Conservation (phyloP, 129 eudicot genomes). For the Arctium lappa region DNA sequence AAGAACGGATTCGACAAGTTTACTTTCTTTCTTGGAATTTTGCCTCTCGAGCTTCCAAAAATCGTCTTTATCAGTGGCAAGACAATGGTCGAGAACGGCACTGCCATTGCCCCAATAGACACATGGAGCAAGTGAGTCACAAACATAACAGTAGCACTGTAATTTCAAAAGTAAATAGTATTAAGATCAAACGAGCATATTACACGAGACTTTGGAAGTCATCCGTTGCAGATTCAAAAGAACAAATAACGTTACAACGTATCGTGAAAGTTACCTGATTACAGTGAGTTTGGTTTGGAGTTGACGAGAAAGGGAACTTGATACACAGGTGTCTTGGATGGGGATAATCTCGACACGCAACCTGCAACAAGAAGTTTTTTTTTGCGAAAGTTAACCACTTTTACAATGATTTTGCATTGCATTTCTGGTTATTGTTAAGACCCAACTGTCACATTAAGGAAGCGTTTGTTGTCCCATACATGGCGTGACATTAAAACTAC, state of each 20-base stretch:
- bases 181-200: neutral
- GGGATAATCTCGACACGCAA: slow-evolving; percentile 93
- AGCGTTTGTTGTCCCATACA: no score
- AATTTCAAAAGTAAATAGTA: slow-evolving; percentile 3
- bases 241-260: neutral
- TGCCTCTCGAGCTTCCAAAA: slow-evolving; percentile 62
- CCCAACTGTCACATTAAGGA: no score
- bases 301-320: slow-evolving; percentile 63
- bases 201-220: neutral
- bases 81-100: slow-evolving; percentile 56
- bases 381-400: neutral
- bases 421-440: neutral
- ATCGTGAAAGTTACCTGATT: slow-evolving; percentile 43
- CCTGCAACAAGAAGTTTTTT: slow-evolving; percentile 38
- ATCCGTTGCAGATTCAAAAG: neutral
- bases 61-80: slow-evolving; percentile 65
- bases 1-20: slow-evolving; percentile 12
- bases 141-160: slow-evolving; percentile 97
- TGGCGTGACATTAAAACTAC: no score
- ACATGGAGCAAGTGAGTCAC: slow-evolving; percentile 92
- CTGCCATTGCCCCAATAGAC: slow-evolving; percentile 62
- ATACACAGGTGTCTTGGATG: slow-evolving; percentile 86
- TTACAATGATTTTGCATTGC: neutral
- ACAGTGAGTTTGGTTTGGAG: slow-evolving; percentile 60
- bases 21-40: slow-evolving; percentile 31